phyloP scores from a whole-genome alignment of 371 early-diverging fungal genomes.

The Mortierella sp. region DNA sequence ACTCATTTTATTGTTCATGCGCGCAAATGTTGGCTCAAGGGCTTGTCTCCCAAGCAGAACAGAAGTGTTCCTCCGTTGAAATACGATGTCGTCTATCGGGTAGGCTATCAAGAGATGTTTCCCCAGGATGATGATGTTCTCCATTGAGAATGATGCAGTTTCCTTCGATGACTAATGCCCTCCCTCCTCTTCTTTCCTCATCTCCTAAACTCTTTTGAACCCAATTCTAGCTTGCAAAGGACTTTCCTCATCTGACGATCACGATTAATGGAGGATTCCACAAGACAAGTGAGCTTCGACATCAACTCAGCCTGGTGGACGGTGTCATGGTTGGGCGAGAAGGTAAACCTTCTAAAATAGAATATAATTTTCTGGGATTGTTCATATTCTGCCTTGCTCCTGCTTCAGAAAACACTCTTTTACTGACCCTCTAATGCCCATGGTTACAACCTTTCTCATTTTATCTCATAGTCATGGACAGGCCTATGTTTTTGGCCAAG shows the following conservation, averaged over 20 bases:
- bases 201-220: not conserved
- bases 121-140: not conserved
- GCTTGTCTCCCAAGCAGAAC: conserved; percentile 88
- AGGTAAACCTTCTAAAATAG: conserved; percentile 56
- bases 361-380: conserved; percentile 6
- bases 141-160: too few species aligned
- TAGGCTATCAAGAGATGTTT: conserved; percentile 27
- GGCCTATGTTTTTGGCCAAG: conserved; percentile 59
- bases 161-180: not conserved
- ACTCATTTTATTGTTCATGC: conserved; percentile 86
- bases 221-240: conserved; percentile 51
- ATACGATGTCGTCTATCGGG: conserved; percentile 76
- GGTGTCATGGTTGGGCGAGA: conserved; percentile 86
- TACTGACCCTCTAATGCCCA: not conserved
- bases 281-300: conserved; percentile 55
- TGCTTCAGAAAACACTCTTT: too few species aligned
- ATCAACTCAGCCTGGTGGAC: conserved; percentile 61
- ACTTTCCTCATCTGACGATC: conserved; percentile 72
- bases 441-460: too few species aligned
- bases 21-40: conserved; percentile 86
- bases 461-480: conserved; percentile 57
- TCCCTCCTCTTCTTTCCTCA: not conserved
- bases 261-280: conserved; percentile 88
- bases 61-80: conserved; percentile 83
- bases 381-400: not conserved